Evolutionary conservation across 1,139 yeast genomes (phyloP).

Genomic region (Blastobotrys serpentis): DNA sequence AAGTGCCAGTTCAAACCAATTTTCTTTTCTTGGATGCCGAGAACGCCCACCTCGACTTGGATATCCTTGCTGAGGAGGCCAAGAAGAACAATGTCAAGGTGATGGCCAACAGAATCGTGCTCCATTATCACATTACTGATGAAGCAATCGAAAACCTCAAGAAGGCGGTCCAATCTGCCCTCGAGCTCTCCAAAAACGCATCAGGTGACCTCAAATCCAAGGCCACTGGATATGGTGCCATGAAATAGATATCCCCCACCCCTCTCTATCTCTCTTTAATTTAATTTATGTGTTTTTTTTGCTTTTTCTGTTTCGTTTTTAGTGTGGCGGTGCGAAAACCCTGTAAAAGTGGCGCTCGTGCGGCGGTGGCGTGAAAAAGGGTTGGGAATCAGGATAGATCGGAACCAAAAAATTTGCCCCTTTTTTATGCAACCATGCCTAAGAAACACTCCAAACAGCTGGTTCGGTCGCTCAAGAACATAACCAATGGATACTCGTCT

Average conservation of each 20-base stretch:
- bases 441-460: conserved; percentile 51
- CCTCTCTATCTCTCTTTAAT: too few species aligned
- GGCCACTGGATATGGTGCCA: conserved; percentile 3
- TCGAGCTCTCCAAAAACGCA: conserved; percentile 25
- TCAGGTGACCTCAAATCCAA: not conserved
- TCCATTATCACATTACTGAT: conserved; percentile 75
- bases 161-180: conserved; percentile 57
- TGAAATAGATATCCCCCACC: conserved; percentile 2
- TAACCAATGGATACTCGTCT: conserved; percentile 84
- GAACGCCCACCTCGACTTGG: conserved; percentile 59
- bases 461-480: conserved; percentile 84
- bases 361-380: not conserved
- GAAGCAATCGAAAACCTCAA: conserved; percentile 68
- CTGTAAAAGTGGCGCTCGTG: too few species aligned
- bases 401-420: too few species aligned
- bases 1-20: conserved; percentile 80
- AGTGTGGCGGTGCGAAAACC: too few species aligned
- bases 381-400: not conserved
- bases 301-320: too few species aligned
- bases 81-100: conserved; percentile 61
- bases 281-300: too few species aligned
- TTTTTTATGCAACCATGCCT: conserved; percentile 4
- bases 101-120: conserved; percentile 71
- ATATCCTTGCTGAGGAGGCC: conserved; percentile 55
- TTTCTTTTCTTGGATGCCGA: conserved; percentile 76